Percentiles rank a stretch among this genome's conserved stretches.
phyloP scores from a whole-genome alignment of 1,284 basidiomycete genomes.

The Leccinum solheimii region DNA sequence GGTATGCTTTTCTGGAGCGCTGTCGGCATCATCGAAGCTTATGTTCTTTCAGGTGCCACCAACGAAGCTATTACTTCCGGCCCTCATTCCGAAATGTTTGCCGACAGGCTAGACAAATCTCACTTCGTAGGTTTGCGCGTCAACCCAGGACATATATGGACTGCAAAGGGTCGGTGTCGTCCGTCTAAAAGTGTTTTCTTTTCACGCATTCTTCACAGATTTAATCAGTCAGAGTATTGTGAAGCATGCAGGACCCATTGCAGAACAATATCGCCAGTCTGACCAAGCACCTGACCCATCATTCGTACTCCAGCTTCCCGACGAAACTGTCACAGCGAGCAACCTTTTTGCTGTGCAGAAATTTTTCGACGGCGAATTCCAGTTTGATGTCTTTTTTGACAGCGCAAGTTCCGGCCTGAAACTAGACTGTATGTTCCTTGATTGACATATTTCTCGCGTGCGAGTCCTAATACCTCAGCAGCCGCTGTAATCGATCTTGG shows the following conservation, averaged over 20 bases:
- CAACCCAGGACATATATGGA: conserved; percentile 73
- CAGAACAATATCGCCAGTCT: conserved; percentile 57
- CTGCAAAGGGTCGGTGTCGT: conserved; percentile 66
- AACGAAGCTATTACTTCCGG: conserved; percentile 56
- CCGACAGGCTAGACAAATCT: conserved; percentile 67
- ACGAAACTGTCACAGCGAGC: conserved; percentile 70
- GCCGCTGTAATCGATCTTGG: conserved; percentile 64
- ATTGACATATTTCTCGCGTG: conserved; percentile 8
- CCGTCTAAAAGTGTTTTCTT: neutral
- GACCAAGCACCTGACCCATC: conserved; percentile 72
- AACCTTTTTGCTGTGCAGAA: conserved; percentile 89
- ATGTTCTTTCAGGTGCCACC: conserved; percentile 48
- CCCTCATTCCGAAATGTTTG: conserved; percentile 59
- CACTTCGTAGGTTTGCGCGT: conserved; percentile 70
- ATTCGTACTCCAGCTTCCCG: conserved; percentile 71
- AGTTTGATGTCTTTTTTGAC: conserved; percentile 86
- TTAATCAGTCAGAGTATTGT: conserved; percentile 65
- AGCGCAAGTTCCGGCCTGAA: conserved; percentile 62
- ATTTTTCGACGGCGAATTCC: conserved; percentile 78
- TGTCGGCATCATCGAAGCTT: neutral
- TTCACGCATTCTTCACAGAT: conserved; percentile 45
- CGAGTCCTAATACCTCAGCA: conserved; percentile 30
- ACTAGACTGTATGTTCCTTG: conserved; percentile 53
- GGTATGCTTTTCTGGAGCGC: conserved; percentile 44
- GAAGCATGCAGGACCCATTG: conserved; percentile 54